These are phyloP conservation scores for Calonectria fujianensis DNA, from an alignment of 2,329 filamentous ascomycete genomes.

Conservation along the genomic window DNA sequence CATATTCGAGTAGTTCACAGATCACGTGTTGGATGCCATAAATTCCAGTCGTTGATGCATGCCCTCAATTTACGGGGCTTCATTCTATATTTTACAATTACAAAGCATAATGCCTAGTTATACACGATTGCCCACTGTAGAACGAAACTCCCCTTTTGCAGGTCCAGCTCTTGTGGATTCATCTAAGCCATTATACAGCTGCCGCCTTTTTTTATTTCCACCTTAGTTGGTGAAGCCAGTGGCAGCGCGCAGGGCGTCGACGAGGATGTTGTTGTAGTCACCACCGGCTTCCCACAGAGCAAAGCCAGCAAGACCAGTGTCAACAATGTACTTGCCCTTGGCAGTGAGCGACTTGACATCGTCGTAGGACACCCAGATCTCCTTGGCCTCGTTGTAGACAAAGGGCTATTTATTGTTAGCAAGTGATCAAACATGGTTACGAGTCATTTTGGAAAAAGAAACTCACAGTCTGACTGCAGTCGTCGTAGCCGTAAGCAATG, in stretches of 20 bases:
- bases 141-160: constrained; percentile 2
- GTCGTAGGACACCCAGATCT: constrained; percentile 50
- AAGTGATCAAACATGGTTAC: not conserved
- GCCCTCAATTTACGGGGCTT: not conserved
- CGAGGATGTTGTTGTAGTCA: constrained; percentile 49
- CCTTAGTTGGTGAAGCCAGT: constrained; percentile 36
- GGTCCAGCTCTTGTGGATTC: not conserved
- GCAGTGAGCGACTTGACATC: constrained; percentile 42
- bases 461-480: constrained; percentile 50
- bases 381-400: constrained; percentile 39
- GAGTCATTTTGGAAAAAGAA: not conserved
- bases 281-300: constrained; percentile 49
- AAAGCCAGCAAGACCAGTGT: constrained; percentile 44
- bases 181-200: not conserved
- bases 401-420: constrained; percentile 36
- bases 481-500: constrained; percentile 42
- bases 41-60: not conserved
- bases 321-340: constrained; percentile 45
- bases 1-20: not conserved
- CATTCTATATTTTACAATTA: not conserved
- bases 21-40: not conserved
- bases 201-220: not conserved
- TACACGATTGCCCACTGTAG: constrained; percentile 8
- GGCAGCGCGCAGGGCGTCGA: constrained; percentile 44
- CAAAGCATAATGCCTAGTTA: constrained; percentile 18